A percentile compares a stretch with the other conserved stretches of the same genome.
Conservation (phyloP, 2,329 filamentous ascomycete genomes). For the Aspergillus glaucus region DNA sequence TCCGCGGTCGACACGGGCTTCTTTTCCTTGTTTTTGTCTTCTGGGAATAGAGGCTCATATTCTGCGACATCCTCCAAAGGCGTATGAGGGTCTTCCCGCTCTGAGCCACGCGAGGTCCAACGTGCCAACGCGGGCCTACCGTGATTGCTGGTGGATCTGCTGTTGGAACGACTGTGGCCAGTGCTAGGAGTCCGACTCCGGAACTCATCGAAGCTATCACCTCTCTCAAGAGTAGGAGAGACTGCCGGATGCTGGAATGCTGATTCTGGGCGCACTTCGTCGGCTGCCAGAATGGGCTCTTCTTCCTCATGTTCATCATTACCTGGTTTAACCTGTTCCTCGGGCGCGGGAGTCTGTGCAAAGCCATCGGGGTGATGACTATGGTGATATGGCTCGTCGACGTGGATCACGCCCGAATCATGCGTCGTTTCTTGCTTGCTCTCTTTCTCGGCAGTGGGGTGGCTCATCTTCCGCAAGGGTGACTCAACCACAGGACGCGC, state of each 20-base stretch:
- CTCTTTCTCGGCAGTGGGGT: conserved; percentile 44
- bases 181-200: conserved; percentile 49
- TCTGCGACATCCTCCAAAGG: conserved; percentile 84
- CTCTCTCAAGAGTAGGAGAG: conserved; percentile 63
- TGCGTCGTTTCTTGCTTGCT: conserved; percentile 12
- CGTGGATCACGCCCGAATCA: conserved; percentile 57
- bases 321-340: conserved; percentile 42
- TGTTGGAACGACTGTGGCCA: conserved; percentile 58
- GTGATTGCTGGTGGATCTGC: conserved; percentile 59
- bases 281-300: conserved; percentile 78
- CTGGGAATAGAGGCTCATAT: conserved; percentile 90
- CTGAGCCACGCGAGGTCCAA: conserved; percentile 48
- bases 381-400: conserved; percentile 58
- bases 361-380: conserved; percentile 44
- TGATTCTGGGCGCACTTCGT: conserved; percentile 67
- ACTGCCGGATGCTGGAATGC: conserved; percentile 74
- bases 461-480: conserved; percentile 46
- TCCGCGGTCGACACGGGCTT: conserved; percentile 48
- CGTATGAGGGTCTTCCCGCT: conserved; percentile 51
- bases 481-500: conserved; percentile 46
- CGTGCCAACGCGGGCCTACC: conserved; percentile 49
- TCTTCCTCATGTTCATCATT: conserved; percentile 54
- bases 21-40: conserved; percentile 59
- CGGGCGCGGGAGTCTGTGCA: conserved; percentile 42
- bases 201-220: conserved; percentile 50